phyloP scores from a whole-genome alignment of 2,329 filamentous ascomycete genomes.

The Colletotrichum sp. region DNA sequence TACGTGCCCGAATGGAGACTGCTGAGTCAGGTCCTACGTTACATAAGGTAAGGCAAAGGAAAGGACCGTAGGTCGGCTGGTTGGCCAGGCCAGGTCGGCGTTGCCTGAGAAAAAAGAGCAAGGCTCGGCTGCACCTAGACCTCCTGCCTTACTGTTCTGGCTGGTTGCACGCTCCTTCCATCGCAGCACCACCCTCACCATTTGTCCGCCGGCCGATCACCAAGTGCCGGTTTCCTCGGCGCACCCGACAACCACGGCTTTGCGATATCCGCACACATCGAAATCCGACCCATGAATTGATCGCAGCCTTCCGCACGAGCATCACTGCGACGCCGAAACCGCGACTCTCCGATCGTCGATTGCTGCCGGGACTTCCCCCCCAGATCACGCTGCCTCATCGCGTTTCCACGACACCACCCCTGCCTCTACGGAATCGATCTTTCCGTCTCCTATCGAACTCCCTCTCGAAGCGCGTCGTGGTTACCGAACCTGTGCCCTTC shows the following conservation, averaged over 20 bases:
- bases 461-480: background rate
- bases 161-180: slow-evolving; percentile 6
- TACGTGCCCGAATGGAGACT: background rate
- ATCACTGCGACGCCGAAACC: background rate
- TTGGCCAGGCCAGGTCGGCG: background rate
- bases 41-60: background rate
- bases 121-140: slow-evolving; percentile 13
- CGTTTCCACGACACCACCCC: slow-evolving; percentile 3
- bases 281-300: background rate
- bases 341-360: background rate
- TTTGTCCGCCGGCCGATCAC: background rate
- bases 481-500: background rate
- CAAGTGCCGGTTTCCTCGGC: background rate
- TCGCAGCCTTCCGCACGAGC: background rate
- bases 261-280: background rate
- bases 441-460: background rate
- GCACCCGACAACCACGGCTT: background rate
- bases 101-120: slow-evolving; percentile 10
- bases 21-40: background rate
- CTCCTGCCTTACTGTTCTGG: slow-evolving; percentile 4
- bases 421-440: background rate
- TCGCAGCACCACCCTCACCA: slow-evolving; percentile 3
- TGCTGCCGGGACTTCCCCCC: background rate
- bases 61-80: background rate
- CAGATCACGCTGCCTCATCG: background rate